phyloP scores from a whole-genome alignment of 225 moss, liverwort and hornwort genomes.

The Climacium dendroides region DNA sequence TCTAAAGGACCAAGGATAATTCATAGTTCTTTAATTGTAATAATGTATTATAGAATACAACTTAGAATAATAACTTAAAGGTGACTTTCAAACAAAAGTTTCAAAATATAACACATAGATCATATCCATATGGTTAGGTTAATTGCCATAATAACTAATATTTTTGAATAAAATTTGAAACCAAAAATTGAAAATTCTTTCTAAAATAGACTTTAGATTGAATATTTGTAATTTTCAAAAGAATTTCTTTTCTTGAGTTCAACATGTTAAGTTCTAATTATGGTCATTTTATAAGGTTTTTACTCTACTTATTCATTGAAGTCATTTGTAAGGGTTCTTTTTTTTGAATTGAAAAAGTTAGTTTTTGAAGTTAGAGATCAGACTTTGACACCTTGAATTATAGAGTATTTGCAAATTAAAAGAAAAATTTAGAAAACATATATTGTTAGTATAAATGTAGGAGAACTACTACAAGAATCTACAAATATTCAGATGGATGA shows the following conservation, averaged over 20 bases:
- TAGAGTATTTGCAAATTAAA: neutral
- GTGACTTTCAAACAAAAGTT: neutral
- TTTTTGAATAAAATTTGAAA: too few relatives aligned
- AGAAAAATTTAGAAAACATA: neutral
- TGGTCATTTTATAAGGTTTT: neutral
- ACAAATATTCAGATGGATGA: neutral
- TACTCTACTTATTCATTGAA: neutral
- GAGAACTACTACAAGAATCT: neutral
- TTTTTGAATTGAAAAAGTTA: neutral
- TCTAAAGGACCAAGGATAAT: rapidly evolving
- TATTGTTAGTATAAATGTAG: rapidly evolving
- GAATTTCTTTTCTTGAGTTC: neutral
- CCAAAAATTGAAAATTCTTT: neutral
- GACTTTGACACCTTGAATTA: neutral
- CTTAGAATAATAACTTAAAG: neutral
- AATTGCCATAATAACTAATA: neutral
- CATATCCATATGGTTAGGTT: rapidly evolving
- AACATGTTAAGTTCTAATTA: neutral
- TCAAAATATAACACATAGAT: neutral
- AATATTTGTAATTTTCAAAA: neutral
- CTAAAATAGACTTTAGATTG: neutral
- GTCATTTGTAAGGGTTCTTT: neutral
- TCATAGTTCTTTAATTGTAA: rapidly evolving
- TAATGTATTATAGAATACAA: neutral
- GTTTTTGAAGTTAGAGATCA: neutral